phyloP scores from a whole-genome alignment of 2,329 filamentous ascomycete genomes.

The Emericellopsis cladophorae region DNA sequence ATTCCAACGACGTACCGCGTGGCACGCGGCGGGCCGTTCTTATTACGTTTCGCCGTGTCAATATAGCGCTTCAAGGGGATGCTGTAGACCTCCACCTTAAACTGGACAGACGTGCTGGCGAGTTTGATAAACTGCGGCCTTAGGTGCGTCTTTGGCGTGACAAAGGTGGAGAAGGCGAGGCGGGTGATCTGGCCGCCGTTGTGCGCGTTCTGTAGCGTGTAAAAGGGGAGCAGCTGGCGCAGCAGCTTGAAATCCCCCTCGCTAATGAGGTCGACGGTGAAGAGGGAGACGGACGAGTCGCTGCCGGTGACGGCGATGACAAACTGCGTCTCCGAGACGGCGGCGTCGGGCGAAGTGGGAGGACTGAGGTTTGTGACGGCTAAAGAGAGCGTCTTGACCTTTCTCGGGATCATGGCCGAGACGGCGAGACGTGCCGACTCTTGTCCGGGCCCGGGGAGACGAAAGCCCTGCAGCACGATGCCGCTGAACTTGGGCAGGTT shows the following conservation, averaged over 20 bases:
- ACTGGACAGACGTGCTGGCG: slow-evolving; percentile 67
- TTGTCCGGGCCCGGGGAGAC: slow-evolving; percentile 28
- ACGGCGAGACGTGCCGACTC: slow-evolving; percentile 35
- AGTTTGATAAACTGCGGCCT: slow-evolving; percentile 46
- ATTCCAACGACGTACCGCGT: slow-evolving; percentile 59
- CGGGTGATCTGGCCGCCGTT: slow-evolving; percentile 40
- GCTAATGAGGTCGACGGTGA: slow-evolving; percentile 59
- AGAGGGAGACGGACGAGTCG: slow-evolving; percentile 66
- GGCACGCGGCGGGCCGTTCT: slow-evolving; percentile 28
- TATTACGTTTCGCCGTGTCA: slow-evolving; percentile 20
- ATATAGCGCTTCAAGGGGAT: slow-evolving; percentile 49
- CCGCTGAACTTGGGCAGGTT: slow-evolving; percentile 48
- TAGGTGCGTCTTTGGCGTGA: slow-evolving; percentile 33
- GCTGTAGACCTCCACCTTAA: slow-evolving; percentile 68
- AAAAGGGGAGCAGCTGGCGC: slow-evolving; percentile 36
- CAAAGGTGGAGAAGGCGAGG: slow-evolving; percentile 45
- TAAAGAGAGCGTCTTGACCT: slow-evolving; percentile 63
- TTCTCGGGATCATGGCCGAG: slow-evolving; percentile 46
- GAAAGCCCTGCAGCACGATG: slow-evolving; percentile 41
- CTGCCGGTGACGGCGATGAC: slow-evolving; percentile 70
- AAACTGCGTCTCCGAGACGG: slow-evolving; percentile 58
- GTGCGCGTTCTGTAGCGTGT: slow-evolving; percentile 41
- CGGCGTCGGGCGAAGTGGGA: slow-evolving; percentile 32
- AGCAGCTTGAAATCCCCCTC: slow-evolving; percentile 34
- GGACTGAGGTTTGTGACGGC: slow-evolving; percentile 60